phyloP scores from a whole-genome alignment of 352 stramenopile species.

The Phytophthora capsici region DNA sequence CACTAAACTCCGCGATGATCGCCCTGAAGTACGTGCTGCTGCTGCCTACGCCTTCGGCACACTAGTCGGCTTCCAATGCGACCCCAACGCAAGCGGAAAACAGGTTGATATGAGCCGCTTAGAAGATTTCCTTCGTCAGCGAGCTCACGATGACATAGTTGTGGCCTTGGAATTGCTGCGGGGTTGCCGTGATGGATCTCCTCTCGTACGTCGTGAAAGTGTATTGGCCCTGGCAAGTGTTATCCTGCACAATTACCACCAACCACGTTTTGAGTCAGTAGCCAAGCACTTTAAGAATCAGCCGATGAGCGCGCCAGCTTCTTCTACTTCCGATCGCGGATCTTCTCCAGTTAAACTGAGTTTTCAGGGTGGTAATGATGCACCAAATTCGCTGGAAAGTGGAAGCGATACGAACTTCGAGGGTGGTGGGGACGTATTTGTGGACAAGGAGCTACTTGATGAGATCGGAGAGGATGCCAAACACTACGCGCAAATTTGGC shows the following conservation, averaged over 20 bases:
- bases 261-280: constrained; percentile 84
- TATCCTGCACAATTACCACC: constrained; percentile 88
- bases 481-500: constrained; percentile 90
- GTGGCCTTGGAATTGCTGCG: constrained; percentile 73
- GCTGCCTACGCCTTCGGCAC: constrained; percentile 94
- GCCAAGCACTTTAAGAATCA: constrained; percentile 83
- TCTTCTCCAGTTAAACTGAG: constrained; percentile 10
- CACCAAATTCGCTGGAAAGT: constrained; percentile 12
- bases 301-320: constrained; percentile 11
- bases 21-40: constrained; percentile 91
- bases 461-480: constrained; percentile 68
- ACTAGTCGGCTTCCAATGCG: constrained; percentile 88
- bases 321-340: constrained; percentile 1
- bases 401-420: constrained; percentile 21
- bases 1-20: constrained; percentile 82
- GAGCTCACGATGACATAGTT: constrained; percentile 70
- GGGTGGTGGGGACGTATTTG: constrained; percentile 36
- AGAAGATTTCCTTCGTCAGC: constrained; percentile 66
- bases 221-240: constrained; percentile 86
- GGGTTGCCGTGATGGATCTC: constrained; percentile 81
- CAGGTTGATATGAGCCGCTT: constrained; percentile 54
- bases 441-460: constrained; percentile 51
- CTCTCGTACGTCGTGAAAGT: constrained; percentile 84
- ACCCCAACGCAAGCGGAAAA: constrained; percentile 56
- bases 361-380: constrained; percentile 21